Percentiles rank a stretch among this genome's conserved stretches.
Evolutionary conservation across 805 yeast species (phyloP).

Genomic region (Groenewaldozyma salmanticensis): DNA sequence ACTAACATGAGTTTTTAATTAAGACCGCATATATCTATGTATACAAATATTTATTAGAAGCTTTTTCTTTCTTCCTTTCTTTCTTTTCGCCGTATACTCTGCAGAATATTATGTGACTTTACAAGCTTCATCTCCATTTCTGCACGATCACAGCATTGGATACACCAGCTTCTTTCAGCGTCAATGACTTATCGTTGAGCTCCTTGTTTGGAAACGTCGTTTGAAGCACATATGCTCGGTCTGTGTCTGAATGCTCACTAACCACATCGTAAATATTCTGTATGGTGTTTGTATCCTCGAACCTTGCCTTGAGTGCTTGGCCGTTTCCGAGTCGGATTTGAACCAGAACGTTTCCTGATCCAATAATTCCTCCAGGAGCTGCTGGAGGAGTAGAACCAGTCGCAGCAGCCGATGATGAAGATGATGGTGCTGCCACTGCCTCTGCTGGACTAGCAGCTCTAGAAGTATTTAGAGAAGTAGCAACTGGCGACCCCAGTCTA

Average conservation of each 20-base stretch:
- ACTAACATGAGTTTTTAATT: not conserved
- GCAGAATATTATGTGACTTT: not conserved
- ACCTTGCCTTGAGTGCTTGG: conserved; percentile 51
- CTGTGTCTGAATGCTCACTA: conserved; percentile 33
- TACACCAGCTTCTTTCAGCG: conserved; percentile 67
- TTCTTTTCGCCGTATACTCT: not conserved
- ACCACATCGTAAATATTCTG: conserved; percentile 62
- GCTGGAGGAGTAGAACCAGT: conserved; percentile 17
- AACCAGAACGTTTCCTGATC: conserved; percentile 56
- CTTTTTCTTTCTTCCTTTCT: not conserved
- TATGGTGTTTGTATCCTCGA: conserved; percentile 58
- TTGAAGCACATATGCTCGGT: conserved; percentile 54
- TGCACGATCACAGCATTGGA: conserved; percentile 83
- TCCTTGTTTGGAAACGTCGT: conserved; percentile 76
- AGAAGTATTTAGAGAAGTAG: conserved; percentile 43
- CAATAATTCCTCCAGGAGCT: conserved; percentile 5
- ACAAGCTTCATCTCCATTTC: conserved; percentile 44
- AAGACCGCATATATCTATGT: not conserved
- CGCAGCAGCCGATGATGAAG: conserved; percentile 20
- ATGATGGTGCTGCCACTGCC: conserved; percentile 11
- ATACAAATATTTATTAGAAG: not conserved
- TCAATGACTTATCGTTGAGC: conserved; percentile 45
- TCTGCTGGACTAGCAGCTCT: conserved; percentile 12
- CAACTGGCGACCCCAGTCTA: conserved; percentile 82
- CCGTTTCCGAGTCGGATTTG: conserved; percentile 85